Evolutionary conservation across 2,329 filamentous ascomycete species (phyloP), one percentile per base, ranked within the genome.

Genomic region (Chalaropsis thielavioides): DNA sequence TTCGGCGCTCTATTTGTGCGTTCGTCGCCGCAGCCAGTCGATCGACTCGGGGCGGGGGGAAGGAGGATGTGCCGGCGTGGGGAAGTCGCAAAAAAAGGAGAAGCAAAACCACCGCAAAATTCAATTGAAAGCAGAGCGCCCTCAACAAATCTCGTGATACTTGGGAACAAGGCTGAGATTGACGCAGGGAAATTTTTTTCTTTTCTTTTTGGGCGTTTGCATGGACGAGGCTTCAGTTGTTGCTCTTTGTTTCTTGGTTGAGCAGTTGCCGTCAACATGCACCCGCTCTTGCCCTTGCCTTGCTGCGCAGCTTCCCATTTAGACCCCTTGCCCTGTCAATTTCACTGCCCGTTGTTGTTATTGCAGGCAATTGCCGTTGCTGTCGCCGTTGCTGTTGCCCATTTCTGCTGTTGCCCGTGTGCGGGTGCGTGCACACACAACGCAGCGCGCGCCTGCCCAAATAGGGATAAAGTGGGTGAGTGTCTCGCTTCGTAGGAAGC

Each of bases 381-480:
- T 58, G 54, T 31, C 54, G 54, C 54, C 19, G 54, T 58, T 58
- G 54, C 54, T 38, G 8, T 35, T 58, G 27, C 54, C 54, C 46
- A 51, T 51, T 51, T 27, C 22, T 58, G 15, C 54, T 17, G 27
- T 31, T n/a, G 27, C 27, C 27, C 46, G 22, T n/a, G n/a, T n/a
- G n/a, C n/a, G n/a, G n/a, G n/a, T n/a, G n/a, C n/a, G n/a, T 51
- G 46, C 46, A 27, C 46, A 27, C 11, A 8, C 35, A 38, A 6
- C 35, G 35, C 35, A 8, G 35, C 35, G 35, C 35, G 35, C 35
- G 46, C 24, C 22, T 66, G 31, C 61, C 49, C 61, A 60, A 44
- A 66, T 60, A 66, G 54, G 44, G 64, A 63, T 66, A 63, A 54
- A 66, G 31, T 66, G 51, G 27, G 38, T 46, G 51, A 13, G n/a